Evolutionary conservation across 306 rosid genomes (phyloP).

Genomic region (Pterocarpus santalinus): DNA sequence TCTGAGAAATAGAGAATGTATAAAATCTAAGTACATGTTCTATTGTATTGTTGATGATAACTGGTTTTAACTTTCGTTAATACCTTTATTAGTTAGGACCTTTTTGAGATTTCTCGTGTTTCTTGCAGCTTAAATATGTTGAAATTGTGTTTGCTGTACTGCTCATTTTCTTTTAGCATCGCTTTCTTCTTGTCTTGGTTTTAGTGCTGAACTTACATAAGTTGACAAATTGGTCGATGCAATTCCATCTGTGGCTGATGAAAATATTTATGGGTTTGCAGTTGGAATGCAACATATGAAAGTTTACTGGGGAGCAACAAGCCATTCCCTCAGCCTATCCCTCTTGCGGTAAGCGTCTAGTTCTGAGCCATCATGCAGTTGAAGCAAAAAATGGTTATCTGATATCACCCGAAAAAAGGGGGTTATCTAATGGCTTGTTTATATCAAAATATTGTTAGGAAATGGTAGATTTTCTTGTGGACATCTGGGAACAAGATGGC

Average conservation of each 20-base stretch:
- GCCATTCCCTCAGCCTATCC: constrained; percentile 72
- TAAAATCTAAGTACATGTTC: background rate
- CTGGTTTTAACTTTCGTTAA: background rate
- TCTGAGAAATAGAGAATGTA: background rate
- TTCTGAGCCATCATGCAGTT: constrained; percentile 11
- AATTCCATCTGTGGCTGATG: background rate
- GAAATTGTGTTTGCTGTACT: background rate
- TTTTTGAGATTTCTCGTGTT: background rate
- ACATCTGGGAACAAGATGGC: constrained; percentile 82
- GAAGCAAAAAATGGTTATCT: background rate
- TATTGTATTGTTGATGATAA: background rate
- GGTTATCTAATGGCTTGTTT: constrained; percentile 16
- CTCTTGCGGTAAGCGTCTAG: constrained; percentile 65
- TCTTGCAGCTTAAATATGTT: background rate
- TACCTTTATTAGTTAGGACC: background rate
- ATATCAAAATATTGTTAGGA: constrained; percentile 56
- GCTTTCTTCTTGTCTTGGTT: background rate
- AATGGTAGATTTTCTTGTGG: constrained; percentile 91
- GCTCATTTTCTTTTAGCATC: background rate
- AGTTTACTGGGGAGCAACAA: constrained; percentile 74
- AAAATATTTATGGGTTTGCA: constrained; percentile 51
- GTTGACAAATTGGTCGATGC: background rate
- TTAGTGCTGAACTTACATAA: background rate
- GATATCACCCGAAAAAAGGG: background rate
- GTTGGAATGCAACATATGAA: constrained; percentile 77